These are phyloP conservation scores for Vaccinium darrowii DNA, from an alignment of 148 eudicot genomes.

Conservation along the genomic window DNA sequence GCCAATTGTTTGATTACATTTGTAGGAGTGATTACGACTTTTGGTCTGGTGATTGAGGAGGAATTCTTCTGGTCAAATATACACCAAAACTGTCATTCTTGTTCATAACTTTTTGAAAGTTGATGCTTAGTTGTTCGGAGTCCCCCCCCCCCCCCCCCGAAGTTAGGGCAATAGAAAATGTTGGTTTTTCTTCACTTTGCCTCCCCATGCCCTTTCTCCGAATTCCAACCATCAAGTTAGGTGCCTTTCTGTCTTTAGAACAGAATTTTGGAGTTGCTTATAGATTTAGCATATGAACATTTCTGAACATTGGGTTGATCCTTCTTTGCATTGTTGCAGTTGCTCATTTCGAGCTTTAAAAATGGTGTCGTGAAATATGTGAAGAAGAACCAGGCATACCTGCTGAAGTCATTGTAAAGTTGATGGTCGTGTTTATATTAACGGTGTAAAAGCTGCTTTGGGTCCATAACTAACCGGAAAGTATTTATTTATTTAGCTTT, in stretches of 20 bases:
- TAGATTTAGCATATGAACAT: not conserved
- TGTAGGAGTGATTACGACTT: not conserved
- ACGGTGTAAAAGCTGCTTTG: not conserved
- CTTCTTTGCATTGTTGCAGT: conserved; percentile 2
- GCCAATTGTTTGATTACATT: not conserved
- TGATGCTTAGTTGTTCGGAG: not conserved
- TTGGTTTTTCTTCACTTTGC: not conserved
- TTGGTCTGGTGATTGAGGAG: not conserved
- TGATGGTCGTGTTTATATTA: not conserved
- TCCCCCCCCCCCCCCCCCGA: not conserved
- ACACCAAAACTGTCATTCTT: not conserved
- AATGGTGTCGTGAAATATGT: not conserved
- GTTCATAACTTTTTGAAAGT: not conserved
- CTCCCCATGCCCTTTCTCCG: not conserved
- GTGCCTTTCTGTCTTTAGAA: not conserved
- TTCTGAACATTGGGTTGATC: not conserved
- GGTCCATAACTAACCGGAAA: not conserved
- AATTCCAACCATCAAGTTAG: not conserved
- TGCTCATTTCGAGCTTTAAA: conserved; percentile 7
- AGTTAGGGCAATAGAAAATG: not conserved
- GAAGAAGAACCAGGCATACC: conserved; percentile 5
- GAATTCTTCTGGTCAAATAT: not conserved
- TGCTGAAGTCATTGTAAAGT: conserved; percentile 2
- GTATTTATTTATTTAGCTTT: not conserved
- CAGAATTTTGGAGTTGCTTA: not conserved